A percentile compares a stretch with the other conserved stretches of the same genome.
These are phyloP conservation scores for Leccinum subrobustum DNA, from an alignment of 1,284 basidiomycete species.

Conservation along the genomic window DNA sequence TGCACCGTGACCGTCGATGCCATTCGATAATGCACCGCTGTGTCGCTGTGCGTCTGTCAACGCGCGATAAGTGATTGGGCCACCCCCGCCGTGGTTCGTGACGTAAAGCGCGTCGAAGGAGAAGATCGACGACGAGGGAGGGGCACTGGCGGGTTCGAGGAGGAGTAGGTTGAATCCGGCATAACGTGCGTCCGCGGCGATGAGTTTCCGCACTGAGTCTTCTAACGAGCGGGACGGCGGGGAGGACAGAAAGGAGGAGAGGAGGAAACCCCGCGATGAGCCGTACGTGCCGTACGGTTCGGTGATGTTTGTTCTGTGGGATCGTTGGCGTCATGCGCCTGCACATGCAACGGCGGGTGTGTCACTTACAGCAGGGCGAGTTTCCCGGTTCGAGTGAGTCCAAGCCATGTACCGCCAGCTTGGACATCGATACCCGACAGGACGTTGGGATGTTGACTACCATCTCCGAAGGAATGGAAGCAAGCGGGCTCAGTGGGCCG, in stretches of 20 bases:
- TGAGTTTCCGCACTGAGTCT: constrained; percentile 44
- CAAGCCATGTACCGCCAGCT: constrained; percentile 80
- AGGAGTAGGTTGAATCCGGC: constrained; percentile 80
- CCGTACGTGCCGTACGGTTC: constrained; percentile 48
- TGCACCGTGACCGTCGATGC: constrained; percentile 57
- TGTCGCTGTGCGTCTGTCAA: constrained; percentile 48
- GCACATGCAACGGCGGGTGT: neutral
- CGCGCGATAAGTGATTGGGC: constrained; percentile 50
- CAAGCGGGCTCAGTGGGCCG: constrained; percentile 64
- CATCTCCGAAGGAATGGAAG: constrained; percentile 54
- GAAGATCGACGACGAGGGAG: constrained; percentile 25
- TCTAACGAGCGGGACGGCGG: constrained; percentile 20
- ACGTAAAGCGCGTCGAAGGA: constrained; percentile 52
- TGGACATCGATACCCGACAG: constrained; percentile 71
- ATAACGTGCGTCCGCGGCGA: constrained; percentile 49
- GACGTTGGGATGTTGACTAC: constrained; percentile 31
- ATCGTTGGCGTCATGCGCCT: neutral
- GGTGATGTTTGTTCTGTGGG: constrained; percentile 73
- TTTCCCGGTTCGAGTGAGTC: constrained; percentile 59
- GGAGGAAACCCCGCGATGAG: constrained; percentile 65
- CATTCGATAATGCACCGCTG: constrained; percentile 69
- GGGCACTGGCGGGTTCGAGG: constrained; percentile 39
- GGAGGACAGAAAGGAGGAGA: constrained; percentile 55
- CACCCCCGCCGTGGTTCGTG: constrained; percentile 70
- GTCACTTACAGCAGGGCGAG: constrained; percentile 66